Percentiles rank a stretch among this genome's conserved stretches.
phyloP scores from a whole-genome alignment of 768 basidiomycete genomes.

The Hericium alpestre region DNA sequence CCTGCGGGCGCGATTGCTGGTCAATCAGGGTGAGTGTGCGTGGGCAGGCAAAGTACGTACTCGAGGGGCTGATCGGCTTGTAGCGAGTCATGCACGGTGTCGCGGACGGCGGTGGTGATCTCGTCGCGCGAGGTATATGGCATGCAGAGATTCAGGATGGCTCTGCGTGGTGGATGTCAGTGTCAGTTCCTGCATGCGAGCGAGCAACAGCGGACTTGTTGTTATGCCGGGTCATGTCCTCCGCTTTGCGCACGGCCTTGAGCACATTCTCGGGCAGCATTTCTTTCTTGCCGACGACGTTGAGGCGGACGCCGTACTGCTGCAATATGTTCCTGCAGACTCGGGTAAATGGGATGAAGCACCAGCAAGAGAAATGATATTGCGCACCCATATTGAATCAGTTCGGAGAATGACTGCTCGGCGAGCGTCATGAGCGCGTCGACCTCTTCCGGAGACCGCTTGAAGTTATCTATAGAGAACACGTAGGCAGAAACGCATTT shows the following conservation, averaged over 20 bases:
- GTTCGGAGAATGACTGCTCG: constrained; percentile 64
- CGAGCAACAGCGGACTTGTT: constrained; percentile 36
- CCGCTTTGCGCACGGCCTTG: constrained; percentile 56
- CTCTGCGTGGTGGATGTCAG: constrained; percentile 31
- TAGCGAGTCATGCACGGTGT: constrained; percentile 26
- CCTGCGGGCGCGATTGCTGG: constrained; percentile 18
- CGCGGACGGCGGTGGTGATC: constrained; percentile 52
- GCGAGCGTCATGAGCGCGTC: constrained; percentile 80
- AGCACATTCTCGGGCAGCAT: constrained; percentile 77
- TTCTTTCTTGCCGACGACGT: constrained; percentile 64
- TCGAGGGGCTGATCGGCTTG: not conserved
- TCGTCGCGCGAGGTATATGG: constrained; percentile 90
- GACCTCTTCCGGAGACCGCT: constrained; percentile 76
- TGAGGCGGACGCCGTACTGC: constrained; percentile 72
- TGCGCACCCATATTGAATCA: constrained; percentile 72
- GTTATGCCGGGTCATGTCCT: constrained; percentile 67
- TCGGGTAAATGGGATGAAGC: not conserved
- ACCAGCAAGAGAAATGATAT: not conserved
- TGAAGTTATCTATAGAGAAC: constrained; percentile 98
- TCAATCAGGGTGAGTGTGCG: not conserved
- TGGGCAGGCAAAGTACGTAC: not conserved
- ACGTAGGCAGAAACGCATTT: constrained; percentile 88
- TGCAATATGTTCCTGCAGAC: constrained; percentile 65
- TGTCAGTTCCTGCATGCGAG: not conserved
- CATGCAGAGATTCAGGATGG: constrained; percentile 86